phyloP scores from a whole-genome alignment of 1,284 basidiomycete genomes.

The Ustilago crameri region DNA sequence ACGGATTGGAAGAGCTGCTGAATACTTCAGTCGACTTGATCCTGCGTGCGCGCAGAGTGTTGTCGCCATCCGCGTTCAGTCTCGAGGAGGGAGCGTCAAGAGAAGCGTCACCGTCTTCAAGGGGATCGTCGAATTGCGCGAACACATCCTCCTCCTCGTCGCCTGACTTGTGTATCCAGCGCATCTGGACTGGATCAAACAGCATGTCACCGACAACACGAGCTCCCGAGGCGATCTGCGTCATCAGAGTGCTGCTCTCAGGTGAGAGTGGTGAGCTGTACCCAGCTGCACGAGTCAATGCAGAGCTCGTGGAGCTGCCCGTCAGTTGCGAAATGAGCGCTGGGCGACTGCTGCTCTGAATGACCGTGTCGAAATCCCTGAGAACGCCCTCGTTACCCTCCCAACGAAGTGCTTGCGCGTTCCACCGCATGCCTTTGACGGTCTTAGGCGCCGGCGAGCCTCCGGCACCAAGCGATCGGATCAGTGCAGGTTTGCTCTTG shows the following conservation, averaged over 20 bases:
- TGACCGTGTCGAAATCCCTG: constrained; percentile 85
- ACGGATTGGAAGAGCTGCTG: constrained; percentile 17
- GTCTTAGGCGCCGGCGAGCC: constrained; percentile 32
- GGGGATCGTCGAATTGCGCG: constrained; percentile 39
- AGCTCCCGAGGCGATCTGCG: constrained; percentile 68
- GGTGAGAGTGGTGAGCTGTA: constrained; percentile 31
- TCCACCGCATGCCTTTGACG: constrained; percentile 90
- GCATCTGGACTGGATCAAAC: constrained; percentile 92
- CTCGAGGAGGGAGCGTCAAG: neutral
- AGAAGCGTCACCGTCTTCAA: constrained; percentile 14
- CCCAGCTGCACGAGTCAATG: constrained; percentile 25
- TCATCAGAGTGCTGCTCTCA: constrained; percentile 36
- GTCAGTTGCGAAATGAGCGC: constrained; percentile 77
- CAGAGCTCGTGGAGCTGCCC: constrained; percentile 39
- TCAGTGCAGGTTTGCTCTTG: constrained; percentile 47
- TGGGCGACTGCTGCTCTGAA: constrained; percentile 86
- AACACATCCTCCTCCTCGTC: constrained; percentile 76
- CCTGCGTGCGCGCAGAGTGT: constrained; percentile 41
- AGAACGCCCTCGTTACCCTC: constrained; percentile 93
- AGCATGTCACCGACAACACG: constrained; percentile 96
- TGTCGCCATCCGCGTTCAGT: constrained; percentile 19
- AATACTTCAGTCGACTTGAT: constrained; percentile 31
- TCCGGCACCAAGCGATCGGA: constrained; percentile 49
- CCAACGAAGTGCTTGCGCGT: constrained; percentile 86
- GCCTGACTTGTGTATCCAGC: constrained; percentile 83